These are phyloP conservation scores for Cystobasidium ongulense DNA, from an alignment of 768 basidiomycete genomes.

Conservation along the genomic window DNA sequence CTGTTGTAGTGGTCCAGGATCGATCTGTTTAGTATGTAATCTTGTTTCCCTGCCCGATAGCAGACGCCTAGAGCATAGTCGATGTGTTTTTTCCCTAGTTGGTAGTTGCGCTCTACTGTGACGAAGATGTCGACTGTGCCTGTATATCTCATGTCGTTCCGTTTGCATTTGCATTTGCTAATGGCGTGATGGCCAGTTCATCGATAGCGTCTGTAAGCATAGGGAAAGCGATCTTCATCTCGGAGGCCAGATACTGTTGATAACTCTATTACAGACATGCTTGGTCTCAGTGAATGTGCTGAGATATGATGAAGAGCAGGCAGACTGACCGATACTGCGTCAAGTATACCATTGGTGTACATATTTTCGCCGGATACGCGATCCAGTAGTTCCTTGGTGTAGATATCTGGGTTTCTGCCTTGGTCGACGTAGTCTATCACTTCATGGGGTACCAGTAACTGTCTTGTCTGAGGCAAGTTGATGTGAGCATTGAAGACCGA, in stretches of 20 bases:
- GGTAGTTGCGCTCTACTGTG: no score
- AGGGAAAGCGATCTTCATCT: slow-evolving; percentile 20
- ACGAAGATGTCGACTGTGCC: no score
- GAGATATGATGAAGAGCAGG: no score
- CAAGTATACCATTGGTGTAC: slow-evolving; percentile 42
- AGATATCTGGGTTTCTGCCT: slow-evolving; percentile 41
- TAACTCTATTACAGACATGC: not conserved
- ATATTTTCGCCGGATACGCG: slow-evolving; percentile 41
- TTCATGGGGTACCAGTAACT: slow-evolving; percentile 10
- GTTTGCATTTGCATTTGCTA: not conserved
- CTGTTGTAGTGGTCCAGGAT: no score
- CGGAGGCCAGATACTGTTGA: slow-evolving; percentile 5
- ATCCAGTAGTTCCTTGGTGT: slow-evolving; percentile 40
- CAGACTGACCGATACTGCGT: slow-evolving; percentile 36
- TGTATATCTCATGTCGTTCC: no score
- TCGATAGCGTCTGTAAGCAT: not conserved
- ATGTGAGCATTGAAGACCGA: slow-evolving; percentile 3
- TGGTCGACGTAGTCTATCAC: slow-evolving; percentile 37
- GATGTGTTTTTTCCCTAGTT: no score
- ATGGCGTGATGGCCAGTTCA: not conserved
- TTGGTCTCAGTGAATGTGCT: no score
- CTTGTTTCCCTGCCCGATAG: no score
- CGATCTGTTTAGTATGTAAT: no score
- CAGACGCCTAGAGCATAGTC: no score
- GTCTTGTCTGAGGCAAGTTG: not conserved